Evolutionary conservation across 2,329 filamentous ascomycete species (phyloP).

Genomic region (Epicoccum nigrum): DNA sequence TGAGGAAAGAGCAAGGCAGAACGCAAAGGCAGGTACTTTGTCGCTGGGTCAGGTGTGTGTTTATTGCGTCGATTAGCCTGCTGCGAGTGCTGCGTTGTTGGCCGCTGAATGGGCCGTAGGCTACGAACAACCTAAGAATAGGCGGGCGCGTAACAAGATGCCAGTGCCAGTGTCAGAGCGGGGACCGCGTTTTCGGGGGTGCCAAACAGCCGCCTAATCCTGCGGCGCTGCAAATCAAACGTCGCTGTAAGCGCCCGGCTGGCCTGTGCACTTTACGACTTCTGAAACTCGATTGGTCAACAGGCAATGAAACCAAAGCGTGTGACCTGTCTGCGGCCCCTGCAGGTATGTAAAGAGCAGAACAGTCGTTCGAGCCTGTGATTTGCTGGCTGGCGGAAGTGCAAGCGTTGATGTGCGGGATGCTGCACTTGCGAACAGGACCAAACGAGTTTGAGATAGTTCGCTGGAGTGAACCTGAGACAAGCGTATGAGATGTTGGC

Average conservation of each 20-base stretch:
- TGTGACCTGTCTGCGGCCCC: constrained; percentile 46
- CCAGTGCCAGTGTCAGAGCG: constrained; percentile 20
- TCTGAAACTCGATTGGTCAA: constrained; percentile 27
- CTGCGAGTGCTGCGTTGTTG: constrained; percentile 42
- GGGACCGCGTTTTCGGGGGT: constrained; percentile 27
- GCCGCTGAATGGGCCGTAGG: constrained; percentile 38
- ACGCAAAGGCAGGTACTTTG: constrained; percentile 29
- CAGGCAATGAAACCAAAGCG: constrained; percentile 38
- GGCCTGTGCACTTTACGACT: constrained; percentile 26
- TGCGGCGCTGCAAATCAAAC: constrained; percentile 26
- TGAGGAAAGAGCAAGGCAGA: constrained; percentile 35
- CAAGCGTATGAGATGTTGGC: constrained; percentile 36
- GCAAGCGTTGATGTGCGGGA: constrained; percentile 34
- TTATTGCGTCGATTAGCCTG: constrained; percentile 41
- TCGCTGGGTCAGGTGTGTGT: constrained; percentile 36
- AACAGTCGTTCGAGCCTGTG: constrained; percentile 24
- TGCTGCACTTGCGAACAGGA: constrained; percentile 30
- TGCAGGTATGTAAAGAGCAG: constrained; percentile 38
- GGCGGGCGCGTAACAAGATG: constrained; percentile 26
- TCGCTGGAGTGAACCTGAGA: constrained; percentile 31
- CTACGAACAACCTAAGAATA: constrained; percentile 27
- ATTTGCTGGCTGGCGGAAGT: constrained; percentile 36
- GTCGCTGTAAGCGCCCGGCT: constrained; percentile 38
- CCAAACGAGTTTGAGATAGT: constrained; percentile 8
- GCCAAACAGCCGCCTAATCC: constrained; percentile 37